A percentile compares a stretch with the other conserved stretches of the same genome.
phyloP scores from a whole-genome alignment of 2,329 filamentous ascomycete genomes.

The Ceratocystis eucalypticola region DNA sequence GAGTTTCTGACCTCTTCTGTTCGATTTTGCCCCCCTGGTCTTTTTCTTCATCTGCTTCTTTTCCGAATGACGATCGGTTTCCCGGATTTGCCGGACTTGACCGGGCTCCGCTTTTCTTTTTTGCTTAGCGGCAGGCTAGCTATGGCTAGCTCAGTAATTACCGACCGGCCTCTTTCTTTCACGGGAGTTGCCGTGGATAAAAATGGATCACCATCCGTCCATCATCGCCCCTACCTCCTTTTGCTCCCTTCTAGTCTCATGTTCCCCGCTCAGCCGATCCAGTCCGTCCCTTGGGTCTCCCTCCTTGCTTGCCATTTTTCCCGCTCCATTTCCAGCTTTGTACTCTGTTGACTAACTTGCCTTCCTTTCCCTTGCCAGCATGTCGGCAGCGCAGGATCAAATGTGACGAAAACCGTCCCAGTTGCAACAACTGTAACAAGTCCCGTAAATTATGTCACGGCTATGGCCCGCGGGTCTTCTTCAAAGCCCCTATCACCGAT shows the following conservation, averaged over 20 bases:
- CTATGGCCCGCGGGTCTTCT: conserved; percentile 67
- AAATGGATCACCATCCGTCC: too few relatives aligned
- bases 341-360: not conserved
- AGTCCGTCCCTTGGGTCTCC: not conserved
- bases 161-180: too few relatives aligned
- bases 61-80: not conserved
- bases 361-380: conserved; percentile 35
- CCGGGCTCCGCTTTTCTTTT: not conserved
- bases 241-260: too few relatives aligned
- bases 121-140: not conserved
- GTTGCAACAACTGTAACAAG: conserved; percentile 73
- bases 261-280: too few relatives aligned
- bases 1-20: conserved; percentile 28
- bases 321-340: not conserved
- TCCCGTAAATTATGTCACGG: conserved; percentile 75
- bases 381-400: conserved; percentile 94
- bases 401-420: conserved; percentile 79
- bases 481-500: conserved; percentile 52
- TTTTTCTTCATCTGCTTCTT: not conserved
- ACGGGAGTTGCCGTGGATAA: not conserved
- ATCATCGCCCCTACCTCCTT: too few relatives aligned
- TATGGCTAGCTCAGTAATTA: too few relatives aligned
- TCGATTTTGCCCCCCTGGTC: not conserved
- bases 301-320: not conserved
- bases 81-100: not conserved